Evolutionary conservation across 1,284 basidiomycete species (phyloP).

Genomic region (Ceratobasidium sp.): DNA sequence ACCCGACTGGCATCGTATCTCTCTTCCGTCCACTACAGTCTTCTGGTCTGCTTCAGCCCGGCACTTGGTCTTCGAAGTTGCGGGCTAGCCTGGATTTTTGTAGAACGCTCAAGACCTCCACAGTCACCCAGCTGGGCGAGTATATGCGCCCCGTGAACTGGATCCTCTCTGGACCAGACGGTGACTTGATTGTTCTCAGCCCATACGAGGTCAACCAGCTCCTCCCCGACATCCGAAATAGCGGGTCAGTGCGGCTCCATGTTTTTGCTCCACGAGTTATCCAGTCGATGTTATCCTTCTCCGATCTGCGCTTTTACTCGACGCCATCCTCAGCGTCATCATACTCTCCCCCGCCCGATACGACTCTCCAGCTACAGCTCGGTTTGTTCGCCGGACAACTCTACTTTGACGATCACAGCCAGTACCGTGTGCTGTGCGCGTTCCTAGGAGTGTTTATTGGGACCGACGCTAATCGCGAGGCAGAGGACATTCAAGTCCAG

Average conservation of each 20-base stretch:
- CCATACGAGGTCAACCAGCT: conserved; percentile 63
- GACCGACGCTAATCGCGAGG: neutral
- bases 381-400: conserved; percentile 64
- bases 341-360: neutral
- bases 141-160: conserved; percentile 54
- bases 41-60: neutral
- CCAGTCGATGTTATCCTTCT: conserved; percentile 59
- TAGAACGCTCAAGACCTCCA: conserved; percentile 49
- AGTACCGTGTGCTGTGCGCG: conserved; percentile 57
- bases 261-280: conserved; percentile 61
- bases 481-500: neutral
- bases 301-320: conserved; percentile 35
- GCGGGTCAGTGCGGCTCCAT: conserved; percentile 59
- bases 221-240: conserved; percentile 58
- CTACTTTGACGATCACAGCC: conserved; percentile 57
- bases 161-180: conserved; percentile 57
- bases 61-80: neutral
- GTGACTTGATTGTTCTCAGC: conserved; percentile 58
- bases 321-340: conserved; percentile 47
- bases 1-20: neutral
- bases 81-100: conserved; percentile 54
- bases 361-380: conserved; percentile 54
- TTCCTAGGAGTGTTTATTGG: conserved; percentile 58
- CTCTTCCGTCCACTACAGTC: conserved; percentile 1
- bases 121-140: neutral